phyloP scores from a whole-genome alignment of 2,329 filamentous ascomycete genomes.

The Saccharata proteae region DNA sequence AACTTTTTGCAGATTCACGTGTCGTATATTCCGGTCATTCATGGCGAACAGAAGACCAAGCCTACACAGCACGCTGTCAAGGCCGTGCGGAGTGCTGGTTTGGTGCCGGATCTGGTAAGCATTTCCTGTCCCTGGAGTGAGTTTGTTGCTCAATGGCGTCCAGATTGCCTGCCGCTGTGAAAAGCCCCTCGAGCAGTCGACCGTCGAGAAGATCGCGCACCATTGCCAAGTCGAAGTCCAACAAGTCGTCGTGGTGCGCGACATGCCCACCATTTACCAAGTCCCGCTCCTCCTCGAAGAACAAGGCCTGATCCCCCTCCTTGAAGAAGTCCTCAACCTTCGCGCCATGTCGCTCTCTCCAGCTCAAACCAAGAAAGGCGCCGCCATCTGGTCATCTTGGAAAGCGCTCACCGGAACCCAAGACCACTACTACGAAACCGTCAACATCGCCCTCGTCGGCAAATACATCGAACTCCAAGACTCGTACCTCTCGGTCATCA shows the following conservation, averaged over 20 bases:
- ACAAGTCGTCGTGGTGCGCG: slow-evolving; percentile 76
- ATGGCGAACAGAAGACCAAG: slow-evolving; percentile 86
- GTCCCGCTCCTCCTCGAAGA: slow-evolving; percentile 84
- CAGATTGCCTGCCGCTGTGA: slow-evolving; percentile 91
- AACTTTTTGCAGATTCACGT: slow-evolving; percentile 88
- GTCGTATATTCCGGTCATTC: slow-evolving; percentile 68
- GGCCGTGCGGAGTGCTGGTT: slow-evolving; percentile 68
- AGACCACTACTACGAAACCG: slow-evolving; percentile 52
- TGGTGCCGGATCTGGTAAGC: slow-evolving; percentile 47
- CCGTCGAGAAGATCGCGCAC: slow-evolving; percentile 76
- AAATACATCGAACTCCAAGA: slow-evolving; percentile 84
- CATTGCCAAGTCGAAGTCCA: slow-evolving; percentile 78
- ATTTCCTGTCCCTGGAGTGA: background rate
- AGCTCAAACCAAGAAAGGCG: slow-evolving; percentile 48
- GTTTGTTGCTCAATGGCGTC: slow-evolving; percentile 5
- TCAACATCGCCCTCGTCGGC: slow-evolving; percentile 78
- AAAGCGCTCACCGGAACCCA: slow-evolving; percentile 55
- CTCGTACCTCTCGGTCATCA: slow-evolving; percentile 72
- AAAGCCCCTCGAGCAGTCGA: slow-evolving; percentile 56
- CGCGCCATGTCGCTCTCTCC: slow-evolving; percentile 43
- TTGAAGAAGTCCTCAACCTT: slow-evolving; percentile 55
- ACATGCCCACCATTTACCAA: slow-evolving; percentile 86
- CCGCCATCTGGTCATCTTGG: slow-evolving; percentile 68
- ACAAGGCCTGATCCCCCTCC: slow-evolving; percentile 59
- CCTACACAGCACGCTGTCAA: slow-evolving; percentile 87